A percentile compares a stretch with the other conserved stretches of the same genome.
phyloP scores from a whole-genome alignment of 192 early-diverging fungal genomes.

The Entomortierella chlamydospora region DNA sequence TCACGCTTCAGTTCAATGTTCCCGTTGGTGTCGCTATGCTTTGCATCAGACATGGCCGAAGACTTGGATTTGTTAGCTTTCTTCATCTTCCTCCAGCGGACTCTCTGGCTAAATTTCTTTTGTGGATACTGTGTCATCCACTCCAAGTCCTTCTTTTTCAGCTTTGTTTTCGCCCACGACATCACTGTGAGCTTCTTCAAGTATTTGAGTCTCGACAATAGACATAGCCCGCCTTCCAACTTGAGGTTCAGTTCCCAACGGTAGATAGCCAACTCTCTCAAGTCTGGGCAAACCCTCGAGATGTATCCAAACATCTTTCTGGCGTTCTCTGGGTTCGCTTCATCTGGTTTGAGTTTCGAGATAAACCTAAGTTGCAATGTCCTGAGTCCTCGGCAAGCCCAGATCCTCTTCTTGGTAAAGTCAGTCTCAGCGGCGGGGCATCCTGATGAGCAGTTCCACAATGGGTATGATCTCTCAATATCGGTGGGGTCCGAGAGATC shows the following conservation, averaged over 20 bases:
- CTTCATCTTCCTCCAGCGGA: too few relatives aligned
- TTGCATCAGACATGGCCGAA: too few relatives aligned
- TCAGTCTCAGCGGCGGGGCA: too few relatives aligned
- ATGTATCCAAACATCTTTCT: neutral
- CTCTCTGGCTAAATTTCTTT: neutral
- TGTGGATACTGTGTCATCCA: neutral
- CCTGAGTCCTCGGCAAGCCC: neutral
- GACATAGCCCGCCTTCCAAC: neutral
- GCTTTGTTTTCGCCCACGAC: neutral
- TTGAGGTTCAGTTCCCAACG: neutral
- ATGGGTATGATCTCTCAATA: too few relatives aligned
- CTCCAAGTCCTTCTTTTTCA: neutral
- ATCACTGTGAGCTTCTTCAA: neutral
- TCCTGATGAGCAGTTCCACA: too few relatives aligned
- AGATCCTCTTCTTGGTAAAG: neutral
- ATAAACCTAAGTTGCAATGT: neutral
- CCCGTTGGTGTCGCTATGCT: too few relatives aligned
- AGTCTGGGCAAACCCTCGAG: neutral
- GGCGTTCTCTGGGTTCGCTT: neutral
- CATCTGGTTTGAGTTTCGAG: neutral
- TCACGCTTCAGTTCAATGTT: too few relatives aligned
- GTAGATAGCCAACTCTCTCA: neutral
- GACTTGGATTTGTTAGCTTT: too few relatives aligned
- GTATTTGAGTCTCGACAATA: neutral
- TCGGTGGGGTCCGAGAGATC: too few relatives aligned